Conservation (phyloP, 129 eudicot genomes). For the Lactuca sativa region DNA sequence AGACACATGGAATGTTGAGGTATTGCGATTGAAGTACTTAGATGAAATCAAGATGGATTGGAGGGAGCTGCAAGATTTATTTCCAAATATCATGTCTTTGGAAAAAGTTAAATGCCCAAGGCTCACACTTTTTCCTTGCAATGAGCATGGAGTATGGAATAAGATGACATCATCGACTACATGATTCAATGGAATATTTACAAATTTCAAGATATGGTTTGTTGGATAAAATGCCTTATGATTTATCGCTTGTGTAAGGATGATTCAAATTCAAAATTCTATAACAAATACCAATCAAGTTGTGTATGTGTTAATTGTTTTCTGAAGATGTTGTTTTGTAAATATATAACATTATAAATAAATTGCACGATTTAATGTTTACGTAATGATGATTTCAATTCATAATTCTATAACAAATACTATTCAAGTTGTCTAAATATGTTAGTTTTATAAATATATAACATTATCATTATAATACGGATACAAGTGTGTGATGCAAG, state of each 20-base stretch:
- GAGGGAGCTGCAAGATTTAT: slow-evolving; percentile 37
- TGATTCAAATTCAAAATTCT: background rate
- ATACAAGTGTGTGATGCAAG: no score
- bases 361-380: no score
- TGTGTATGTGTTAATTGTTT: no score
- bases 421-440: no score
- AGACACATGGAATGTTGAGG: slow-evolving; percentile 34
- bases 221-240: background rate
- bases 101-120: slow-evolving; percentile 50
- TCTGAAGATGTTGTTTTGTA: no score
- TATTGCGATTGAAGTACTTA: slow-evolving; percentile 50
- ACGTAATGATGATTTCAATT: background rate
- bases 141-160: slow-evolving; percentile 50
- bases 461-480: no score
- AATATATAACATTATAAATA: no score
- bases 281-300: no score
- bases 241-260: background rate
- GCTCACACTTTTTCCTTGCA: slow-evolving; percentile 55
- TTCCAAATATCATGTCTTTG: slow-evolving; percentile 41
- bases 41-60: slow-evolving; percentile 47
- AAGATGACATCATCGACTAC: slow-evolving; percentile 9
- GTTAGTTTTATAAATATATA: no score
- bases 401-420: background rate
- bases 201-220: background rate
- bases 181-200: background rate